Evolutionary conservation across 208 protist species (phyloP), one percentile per base, ranked within the genome.

Genomic region (Spongospora subterranea): DNA sequence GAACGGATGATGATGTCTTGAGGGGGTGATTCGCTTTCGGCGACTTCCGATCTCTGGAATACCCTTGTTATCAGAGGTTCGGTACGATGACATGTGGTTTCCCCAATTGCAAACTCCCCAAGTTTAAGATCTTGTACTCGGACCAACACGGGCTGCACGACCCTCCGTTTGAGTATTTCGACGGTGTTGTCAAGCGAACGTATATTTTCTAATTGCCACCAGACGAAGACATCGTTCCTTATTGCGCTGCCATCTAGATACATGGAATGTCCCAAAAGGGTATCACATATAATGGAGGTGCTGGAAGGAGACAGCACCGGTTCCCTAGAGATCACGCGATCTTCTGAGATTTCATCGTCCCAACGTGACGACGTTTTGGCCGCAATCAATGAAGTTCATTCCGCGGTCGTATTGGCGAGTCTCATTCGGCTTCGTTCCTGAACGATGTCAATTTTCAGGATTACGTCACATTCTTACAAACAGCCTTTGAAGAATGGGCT

Each of bases 231-330:
- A 82, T 43, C 71, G n/a, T 82, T 20, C 71, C 40, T 20, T 40
- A 40, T 20, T 45, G 71, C 6, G n/a, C 6, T 6, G n/a, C 71
- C 35, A 20, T 82, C n/a, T n/a, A 82, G 71, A 43, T 82, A 45
- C n/a, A 82, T 82, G 71, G 71, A 82, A 43, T 35, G 71, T n/a
- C 71, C 71, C 6, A n/a, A 82, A 82, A 6, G 71, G 6, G 71
- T 82, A 6, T 20, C n/a, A 40, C 6, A 20, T 6, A 43, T 82
- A 20, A 6, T 60, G 13, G 6, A 6, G 24, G 13, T 29, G 50
- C 50, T 60, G 6, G 24, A 60, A 60, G 6, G 13, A 6, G 24
- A 24, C 50, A 60, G 50, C 24, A 24, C 24, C 24, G 50, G 50
- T 60, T 60, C 24, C n/a, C n/a, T n/a, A n/a, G n/a, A n/a, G n/a